Evolutionary conservation across 2,329 filamentous ascomycete genomes (phyloP).

Genomic region (Neofusicoccum sp.): DNA sequence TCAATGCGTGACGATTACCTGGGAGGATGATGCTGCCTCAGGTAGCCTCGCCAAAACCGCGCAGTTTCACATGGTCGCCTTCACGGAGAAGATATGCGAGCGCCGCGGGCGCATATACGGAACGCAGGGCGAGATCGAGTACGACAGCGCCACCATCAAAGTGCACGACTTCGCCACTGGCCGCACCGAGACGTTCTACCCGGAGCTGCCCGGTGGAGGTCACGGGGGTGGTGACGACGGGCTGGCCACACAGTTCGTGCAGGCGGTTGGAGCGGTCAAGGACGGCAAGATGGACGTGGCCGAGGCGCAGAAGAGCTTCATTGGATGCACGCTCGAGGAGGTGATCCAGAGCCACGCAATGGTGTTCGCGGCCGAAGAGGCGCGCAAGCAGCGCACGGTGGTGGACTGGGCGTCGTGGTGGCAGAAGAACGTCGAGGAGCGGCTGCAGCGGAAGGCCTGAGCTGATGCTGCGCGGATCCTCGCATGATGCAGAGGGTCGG

Average conservation of each 20-base stretch:
- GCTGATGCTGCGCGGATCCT: too few species aligned
- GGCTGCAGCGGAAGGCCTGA: constrained; percentile 3
- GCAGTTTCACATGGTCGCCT: constrained; percentile 90
- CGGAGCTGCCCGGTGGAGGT: constrained; percentile 58
- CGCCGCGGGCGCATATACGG: constrained; percentile 85
- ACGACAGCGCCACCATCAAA: constrained; percentile 75
- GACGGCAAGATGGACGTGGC: constrained; percentile 64
- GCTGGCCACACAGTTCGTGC: constrained; percentile 76
- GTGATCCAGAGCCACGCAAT: constrained; percentile 84
- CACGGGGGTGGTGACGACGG: constrained; percentile 81
- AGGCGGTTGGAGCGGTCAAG: constrained; percentile 77
- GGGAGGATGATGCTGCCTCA: constrained; percentile 65
- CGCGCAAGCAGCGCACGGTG: constrained; percentile 66
- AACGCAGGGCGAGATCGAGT: constrained; percentile 78
- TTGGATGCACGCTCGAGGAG: constrained; percentile 85
- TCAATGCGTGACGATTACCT: constrained; percentile 82
- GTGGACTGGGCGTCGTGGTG: constrained; percentile 79
- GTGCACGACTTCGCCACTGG: constrained; percentile 70
- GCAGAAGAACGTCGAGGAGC: constrained; percentile 37
- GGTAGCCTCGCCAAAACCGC: constrained; percentile 73
- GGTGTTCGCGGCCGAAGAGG: constrained; percentile 92
- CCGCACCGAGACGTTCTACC: constrained; percentile 56
- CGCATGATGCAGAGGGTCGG: too few species aligned
- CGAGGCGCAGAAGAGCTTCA: constrained; percentile 69
- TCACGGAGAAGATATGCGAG: constrained; percentile 82